These are phyloP conservation scores for Colletotrichum chrysophilum DNA, from an alignment of 2,329 filamentous ascomycete genomes.

Conservation along the genomic window DNA sequence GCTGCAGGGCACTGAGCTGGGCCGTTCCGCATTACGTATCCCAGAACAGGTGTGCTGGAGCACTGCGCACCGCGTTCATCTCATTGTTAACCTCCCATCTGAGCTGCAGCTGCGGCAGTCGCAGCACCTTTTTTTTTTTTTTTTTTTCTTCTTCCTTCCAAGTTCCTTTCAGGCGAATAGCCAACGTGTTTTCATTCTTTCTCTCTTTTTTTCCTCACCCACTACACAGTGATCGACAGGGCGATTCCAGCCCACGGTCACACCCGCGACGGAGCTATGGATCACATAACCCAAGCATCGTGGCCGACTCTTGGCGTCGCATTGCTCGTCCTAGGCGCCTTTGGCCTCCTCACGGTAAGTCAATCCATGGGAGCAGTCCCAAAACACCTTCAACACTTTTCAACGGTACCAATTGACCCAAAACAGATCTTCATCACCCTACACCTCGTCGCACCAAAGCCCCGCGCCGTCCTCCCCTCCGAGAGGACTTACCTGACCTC, in stretches of 20 bases:
- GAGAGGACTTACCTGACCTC: conserved; percentile 89
- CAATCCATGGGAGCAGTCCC: background rate
- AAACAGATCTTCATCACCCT: conserved; percentile 67
- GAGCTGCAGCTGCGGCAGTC: conserved; percentile 15
- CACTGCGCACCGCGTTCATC: background rate
- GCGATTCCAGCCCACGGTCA: background rate
- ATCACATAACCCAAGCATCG: conserved; percentile 8
- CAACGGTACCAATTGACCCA: background rate
- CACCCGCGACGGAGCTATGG: background rate
- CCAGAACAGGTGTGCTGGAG: conserved; percentile 4
- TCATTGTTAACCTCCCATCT: background rate
- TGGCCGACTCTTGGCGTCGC: conserved; percentile 11
- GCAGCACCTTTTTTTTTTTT: background rate
- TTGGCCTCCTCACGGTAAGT: conserved; percentile 4
- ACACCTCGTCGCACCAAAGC: conserved; percentile 79
- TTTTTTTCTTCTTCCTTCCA: background rate
- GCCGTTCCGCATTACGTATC: conserved; percentile 20
- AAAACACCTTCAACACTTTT: background rate
- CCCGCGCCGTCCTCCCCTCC: conserved; percentile 73
- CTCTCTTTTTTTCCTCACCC: background rate
- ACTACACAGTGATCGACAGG: background rate
- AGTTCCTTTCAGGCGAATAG: background rate
- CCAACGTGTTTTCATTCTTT: background rate
- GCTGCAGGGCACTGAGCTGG: background rate
- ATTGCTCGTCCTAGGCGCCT: background rate